Base-by-base conservation (phyloP, 1,284 basidiomycete species). In the Coniophora puteana region DNA sequence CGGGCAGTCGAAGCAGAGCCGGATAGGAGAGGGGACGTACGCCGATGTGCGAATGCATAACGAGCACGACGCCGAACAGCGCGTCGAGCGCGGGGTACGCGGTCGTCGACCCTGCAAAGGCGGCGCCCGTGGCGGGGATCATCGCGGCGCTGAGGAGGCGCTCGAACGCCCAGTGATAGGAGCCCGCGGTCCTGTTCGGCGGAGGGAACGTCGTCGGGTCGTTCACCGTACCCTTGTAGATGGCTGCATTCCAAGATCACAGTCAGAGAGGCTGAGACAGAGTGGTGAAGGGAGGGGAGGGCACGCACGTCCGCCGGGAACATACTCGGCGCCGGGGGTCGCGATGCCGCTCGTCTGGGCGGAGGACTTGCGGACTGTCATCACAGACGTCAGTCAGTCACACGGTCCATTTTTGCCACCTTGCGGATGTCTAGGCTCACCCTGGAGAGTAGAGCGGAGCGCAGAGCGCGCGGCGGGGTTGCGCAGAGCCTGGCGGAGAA, bases 81-180 rank as follows among this genome's bases (percentile, higher is more conserved):
- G 89, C 95, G 61, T 99, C 95, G 25, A 97, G 66, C 52, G 94
- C 67, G 7, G 93, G 89, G 69, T 90, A 80, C 47, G 73, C 72
- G 40, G 74, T 80, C 22, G 78, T 79, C 33, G 82, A 82, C 4
- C 83, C 74, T 28, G 78, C 85, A 49, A 88, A 89, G 0, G 90
- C 86, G 26, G 85, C 84, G 21, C 76, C 86, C 14, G 91, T 93
- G 55, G 96, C 67, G 20, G 96, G 96, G 14, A 99, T 77, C 49
- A 99, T 81, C 18, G 83, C 72, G 0, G 89, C 94, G 1, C 89
- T 86, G 43, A 98, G 77, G 14, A 93, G 74, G 41, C 95, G 87
- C 67, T 99, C 95, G 59, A 98, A 97, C 1, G 92, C 83, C 95
- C 95, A 99, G 76, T 98, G 95, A 67, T 97, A 87, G 2, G 92